Evolutionary conservation across 2,329 filamentous ascomycete genomes (phyloP).

Genomic region (Paecilomyces sp.): DNA sequence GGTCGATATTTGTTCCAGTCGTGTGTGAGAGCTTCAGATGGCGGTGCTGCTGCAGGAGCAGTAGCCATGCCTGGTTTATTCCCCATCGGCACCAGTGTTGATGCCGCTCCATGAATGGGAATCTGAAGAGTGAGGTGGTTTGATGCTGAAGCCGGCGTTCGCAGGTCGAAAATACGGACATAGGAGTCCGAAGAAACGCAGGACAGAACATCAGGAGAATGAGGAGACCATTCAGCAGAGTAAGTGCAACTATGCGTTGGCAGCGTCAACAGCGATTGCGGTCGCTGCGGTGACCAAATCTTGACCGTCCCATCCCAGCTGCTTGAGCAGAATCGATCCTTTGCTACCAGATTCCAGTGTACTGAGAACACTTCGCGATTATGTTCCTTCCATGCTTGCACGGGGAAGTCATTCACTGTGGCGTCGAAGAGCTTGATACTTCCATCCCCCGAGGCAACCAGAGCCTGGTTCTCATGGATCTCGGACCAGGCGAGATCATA

Average conservation of each 20-base stretch:
- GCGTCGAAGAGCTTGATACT: slow-evolving; percentile 93
- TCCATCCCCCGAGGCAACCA: slow-evolving; percentile 85
- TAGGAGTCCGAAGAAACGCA: slow-evolving; percentile 85
- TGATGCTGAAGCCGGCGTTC: slow-evolving; percentile 74
- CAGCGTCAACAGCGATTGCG: slow-evolving; percentile 70
- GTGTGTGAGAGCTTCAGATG: slow-evolving; percentile 81
- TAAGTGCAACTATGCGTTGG: slow-evolving; percentile 94
- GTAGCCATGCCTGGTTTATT: slow-evolving; percentile 21
- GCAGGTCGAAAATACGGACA: slow-evolving; percentile 83
- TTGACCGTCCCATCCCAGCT: slow-evolving; percentile 97
- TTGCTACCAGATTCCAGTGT: slow-evolving; percentile 84
- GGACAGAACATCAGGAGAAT: slow-evolving; percentile 76
- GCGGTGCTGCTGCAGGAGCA: slow-evolving; percentile 42
- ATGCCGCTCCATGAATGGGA: slow-evolving; percentile 67
- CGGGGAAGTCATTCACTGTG: slow-evolving; percentile 70
- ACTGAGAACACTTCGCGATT: slow-evolving; percentile 89
- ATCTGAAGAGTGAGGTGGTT: slow-evolving; percentile 82
- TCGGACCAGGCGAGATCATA: slow-evolving; percentile 96
- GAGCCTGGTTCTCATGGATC: slow-evolving; percentile 88
- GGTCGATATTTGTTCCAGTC: slow-evolving; percentile 99
- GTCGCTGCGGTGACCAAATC: slow-evolving; percentile 80
- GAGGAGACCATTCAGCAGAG: slow-evolving; percentile 81
- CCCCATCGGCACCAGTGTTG: slow-evolving; percentile 34
- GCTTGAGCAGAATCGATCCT: slow-evolving; percentile 82
- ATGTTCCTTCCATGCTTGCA: slow-evolving; percentile 90